phyloP scores from a whole-genome alignment of 768 basidiomycete genomes.

The Leccinum obscurum region DNA sequence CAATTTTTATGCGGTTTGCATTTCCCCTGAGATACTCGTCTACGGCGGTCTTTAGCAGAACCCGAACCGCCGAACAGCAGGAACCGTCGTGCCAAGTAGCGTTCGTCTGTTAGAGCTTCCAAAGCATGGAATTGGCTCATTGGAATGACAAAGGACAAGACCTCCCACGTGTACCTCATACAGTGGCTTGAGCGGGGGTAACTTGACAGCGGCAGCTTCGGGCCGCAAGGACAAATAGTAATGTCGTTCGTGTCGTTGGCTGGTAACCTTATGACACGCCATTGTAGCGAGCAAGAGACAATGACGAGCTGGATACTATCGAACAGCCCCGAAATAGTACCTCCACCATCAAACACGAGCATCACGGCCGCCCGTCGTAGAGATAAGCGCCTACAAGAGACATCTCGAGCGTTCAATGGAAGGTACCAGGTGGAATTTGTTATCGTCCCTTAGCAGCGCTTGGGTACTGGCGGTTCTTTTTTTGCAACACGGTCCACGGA shows the following conservation, averaged over 20 bases:
- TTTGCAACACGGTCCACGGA: background rate
- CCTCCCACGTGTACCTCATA: too few relatives aligned
- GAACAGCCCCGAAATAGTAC: background rate
- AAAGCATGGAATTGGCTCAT: too few relatives aligned
- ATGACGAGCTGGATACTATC: background rate
- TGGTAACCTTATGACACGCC: background rate
- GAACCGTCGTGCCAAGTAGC: background rate
- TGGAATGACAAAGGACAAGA: too few relatives aligned
- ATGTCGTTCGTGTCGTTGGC: background rate
- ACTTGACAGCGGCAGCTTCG: too few relatives aligned
- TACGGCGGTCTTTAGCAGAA: background rate
- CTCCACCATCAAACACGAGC: background rate
- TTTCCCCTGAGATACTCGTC: background rate
- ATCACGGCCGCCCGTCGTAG: background rate
- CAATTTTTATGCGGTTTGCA: background rate
- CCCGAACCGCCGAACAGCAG: background rate
- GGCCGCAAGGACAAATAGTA: too few relatives aligned
- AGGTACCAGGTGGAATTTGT: background rate
- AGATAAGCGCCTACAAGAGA: background rate
- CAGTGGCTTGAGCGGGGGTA: too few relatives aligned
- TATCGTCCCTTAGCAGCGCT: background rate
- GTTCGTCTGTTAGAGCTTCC: background rate
- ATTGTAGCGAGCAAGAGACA: background rate
- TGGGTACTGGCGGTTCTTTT: background rate
- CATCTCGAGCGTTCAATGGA: background rate